A percentile compares a stretch with the other conserved stretches of the same genome.
Evolutionary conservation across 2,329 filamentous ascomycete genomes (phyloP).

Genomic region (Aspergillus pseudonomiae): DNA sequence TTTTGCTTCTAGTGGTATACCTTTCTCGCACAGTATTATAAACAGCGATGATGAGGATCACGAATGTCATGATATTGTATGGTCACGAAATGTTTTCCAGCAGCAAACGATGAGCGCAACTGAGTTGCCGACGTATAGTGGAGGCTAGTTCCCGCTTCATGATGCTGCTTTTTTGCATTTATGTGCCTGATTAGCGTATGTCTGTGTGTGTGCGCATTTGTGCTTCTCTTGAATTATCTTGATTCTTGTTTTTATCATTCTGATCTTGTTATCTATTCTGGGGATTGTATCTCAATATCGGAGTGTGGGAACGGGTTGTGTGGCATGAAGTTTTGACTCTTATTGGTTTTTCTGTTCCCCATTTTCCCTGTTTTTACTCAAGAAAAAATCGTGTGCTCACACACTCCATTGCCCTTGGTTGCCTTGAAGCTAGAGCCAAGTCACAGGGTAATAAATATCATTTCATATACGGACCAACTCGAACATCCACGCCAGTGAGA

Average conservation of each 20-base stretch:
- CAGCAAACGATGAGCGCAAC: conserved; percentile 27
- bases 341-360: conserved; percentile 15
- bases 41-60: conserved; percentile 45
- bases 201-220: neutral
- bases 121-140: conserved; percentile 26
- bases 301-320: conserved; percentile 22
- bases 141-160: conserved; percentile 28
- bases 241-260: neutral
- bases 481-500: neutral
- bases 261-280: neutral
- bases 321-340: conserved; percentile 20
- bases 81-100: conserved; percentile 33
- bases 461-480: conserved; percentile 1
- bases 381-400: neutral
- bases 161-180: conserved; percentile 21
- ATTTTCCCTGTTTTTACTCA: neutral
- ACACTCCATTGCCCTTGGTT: conserved; percentile 3
- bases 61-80: conserved; percentile 46
- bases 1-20: conserved; percentile 40
- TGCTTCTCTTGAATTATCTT: conserved; percentile 13
- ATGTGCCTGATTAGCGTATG: conserved; percentile 23
- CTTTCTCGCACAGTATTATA: conserved; percentile 41
- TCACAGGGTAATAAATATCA: conserved; percentile 4
- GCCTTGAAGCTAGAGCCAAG: neutral
- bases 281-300: conserved; percentile 10